Percentiles rank a stretch among this genome's conserved stretches.
Evolutionary conservation across 805 yeast genomes (phyloP).

Genomic region (Metschnikowia cerradonensis): DNA sequence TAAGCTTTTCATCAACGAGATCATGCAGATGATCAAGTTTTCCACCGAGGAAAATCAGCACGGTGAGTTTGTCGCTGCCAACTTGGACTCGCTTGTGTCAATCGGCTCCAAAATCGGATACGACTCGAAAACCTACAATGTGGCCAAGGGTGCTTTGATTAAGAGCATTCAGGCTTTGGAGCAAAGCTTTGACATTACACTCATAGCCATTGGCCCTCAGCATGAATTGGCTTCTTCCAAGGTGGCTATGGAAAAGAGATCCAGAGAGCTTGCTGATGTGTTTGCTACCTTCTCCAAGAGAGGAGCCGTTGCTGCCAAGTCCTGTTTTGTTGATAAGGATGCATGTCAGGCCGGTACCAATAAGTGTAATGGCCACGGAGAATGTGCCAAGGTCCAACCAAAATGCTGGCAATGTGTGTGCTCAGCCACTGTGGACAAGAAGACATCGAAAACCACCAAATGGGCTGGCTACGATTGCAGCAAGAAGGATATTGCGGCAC

Average conservation of each 20-base stretch:
- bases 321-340: conserved; percentile 42
- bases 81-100: conserved; percentile 40
- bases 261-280: conserved; percentile 16
- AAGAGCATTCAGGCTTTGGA: conserved; percentile 14
- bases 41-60: conserved; percentile 20
- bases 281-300: conserved; percentile 16
- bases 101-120: conserved; percentile 42
- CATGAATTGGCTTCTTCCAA: conserved; percentile 13
- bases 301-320: conserved; percentile 14
- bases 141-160: conserved; percentile 34
- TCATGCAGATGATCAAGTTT: conserved; percentile 45
- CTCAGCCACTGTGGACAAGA: conserved; percentile 39
- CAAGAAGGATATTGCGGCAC: conserved; percentile 62
- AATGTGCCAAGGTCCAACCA: conserved; percentile 35
- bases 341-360: conserved; percentile 45
- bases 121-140: conserved; percentile 38
- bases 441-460: conserved; percentile 42
- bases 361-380: conserved; percentile 53
- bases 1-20: conserved; percentile 44
- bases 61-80: conserved; percentile 30
- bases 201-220: conserved; percentile 17
- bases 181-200: conserved; percentile 19
- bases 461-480: conserved; percentile 62
- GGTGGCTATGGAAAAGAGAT: conserved; percentile 13
- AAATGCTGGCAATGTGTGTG: conserved; percentile 53